Base-by-base conservation (phyloP, 2,329 filamentous ascomycete species). In the Setomelanomma holmii region DNA sequence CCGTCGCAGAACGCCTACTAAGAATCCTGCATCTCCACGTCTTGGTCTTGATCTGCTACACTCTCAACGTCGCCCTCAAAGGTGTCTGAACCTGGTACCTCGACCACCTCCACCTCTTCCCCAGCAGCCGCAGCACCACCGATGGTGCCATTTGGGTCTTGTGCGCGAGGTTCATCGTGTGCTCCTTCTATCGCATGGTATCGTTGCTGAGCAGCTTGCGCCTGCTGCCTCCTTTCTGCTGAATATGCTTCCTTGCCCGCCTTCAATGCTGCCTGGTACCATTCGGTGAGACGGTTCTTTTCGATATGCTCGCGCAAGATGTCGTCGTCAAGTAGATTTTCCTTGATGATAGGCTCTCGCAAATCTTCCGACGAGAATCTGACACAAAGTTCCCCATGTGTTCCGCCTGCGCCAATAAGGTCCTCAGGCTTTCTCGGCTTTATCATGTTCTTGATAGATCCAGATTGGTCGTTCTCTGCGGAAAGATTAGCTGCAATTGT, bases 301-400 rank as follows among this genome's bases (percentile, higher is more conserved):
- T 89, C 84, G 17, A 95, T 80, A 68, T 86, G 86, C 44, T 82
- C 80, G 45, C 80, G 77, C 34, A 97, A 79, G 10, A 83, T 69
- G 54, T 83, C 81, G 67, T 93, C 89, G 75, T 96, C 92, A 51
- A 82, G 81, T 51, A 84, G 80, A 77, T 95, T 89, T 51, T 91
- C 90, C 21, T 86, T 84, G 22, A 88, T 76, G 52, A 96, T 82
- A 51, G 86, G 87, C 51, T 85, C 80, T 52, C 86, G 83, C 63
- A 89, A 83, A 38, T 85, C 82, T 36, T 86, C 83, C 51, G 72
- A 64, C 1, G 69, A 61, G 51, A 79, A 80, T 4, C 85, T 78
- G 21, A 71, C 63, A 58, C 87, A 85, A 1, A 89, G 79, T 30
- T 82, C 79, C 22, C 88, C 81, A 2, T 84, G 82, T 52, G 84